phyloP scores from a whole-genome alignment of 257 asterid genomes.

The Capsicum rhomboideum region DNA sequence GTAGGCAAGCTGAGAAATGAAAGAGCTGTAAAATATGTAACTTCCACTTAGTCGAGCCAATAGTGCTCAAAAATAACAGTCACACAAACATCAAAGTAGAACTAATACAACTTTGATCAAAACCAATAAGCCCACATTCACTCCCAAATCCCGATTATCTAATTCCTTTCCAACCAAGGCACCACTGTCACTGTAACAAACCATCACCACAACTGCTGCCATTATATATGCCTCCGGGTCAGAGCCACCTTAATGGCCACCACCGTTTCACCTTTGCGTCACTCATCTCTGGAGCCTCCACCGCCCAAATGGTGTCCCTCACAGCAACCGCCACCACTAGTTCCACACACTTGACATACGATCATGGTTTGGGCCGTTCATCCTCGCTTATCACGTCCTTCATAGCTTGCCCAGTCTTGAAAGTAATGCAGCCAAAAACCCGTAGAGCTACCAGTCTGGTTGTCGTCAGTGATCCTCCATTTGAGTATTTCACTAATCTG shows the following conservation, averaged over 20 bases:
- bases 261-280: background rate
- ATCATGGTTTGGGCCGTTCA: background rate
- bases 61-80: background rate
- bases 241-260: background rate
- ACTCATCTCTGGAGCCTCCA: background rate
- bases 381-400: background rate
- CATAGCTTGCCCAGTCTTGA: background rate
- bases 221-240: background rate
- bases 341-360: background rate
- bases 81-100: background rate
- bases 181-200: background rate
- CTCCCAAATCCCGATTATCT: background rate
- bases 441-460: background rate
- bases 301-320: background rate
- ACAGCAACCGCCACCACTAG: background rate
- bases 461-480: background rate
- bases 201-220: background rate
- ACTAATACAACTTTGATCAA: background rate
- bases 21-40: background rate
- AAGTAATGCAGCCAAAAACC: background rate
- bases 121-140: background rate
- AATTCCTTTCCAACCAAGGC: background rate
- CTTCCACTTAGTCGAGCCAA: background rate
- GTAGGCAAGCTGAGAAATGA: background rate
- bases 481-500: background rate